Percentiles rank a stretch among this genome's conserved stretches.
phyloP scores from a whole-genome alignment of 2,329 filamentous ascomycete genomes.

The Zalaria obscura region DNA sequence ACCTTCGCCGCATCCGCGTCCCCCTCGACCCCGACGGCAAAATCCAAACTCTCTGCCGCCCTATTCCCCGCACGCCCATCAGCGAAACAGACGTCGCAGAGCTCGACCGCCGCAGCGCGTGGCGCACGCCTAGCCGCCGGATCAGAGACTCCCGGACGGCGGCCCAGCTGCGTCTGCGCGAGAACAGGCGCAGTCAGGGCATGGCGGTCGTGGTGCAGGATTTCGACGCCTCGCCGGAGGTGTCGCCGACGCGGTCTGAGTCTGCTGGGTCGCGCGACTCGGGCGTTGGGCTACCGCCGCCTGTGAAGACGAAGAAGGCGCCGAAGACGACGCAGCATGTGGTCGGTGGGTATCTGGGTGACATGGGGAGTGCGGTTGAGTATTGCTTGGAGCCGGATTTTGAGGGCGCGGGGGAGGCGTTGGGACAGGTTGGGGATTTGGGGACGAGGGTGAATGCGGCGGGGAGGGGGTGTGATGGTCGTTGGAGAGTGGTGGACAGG shows the following conservation, averaged over 20 bases:
- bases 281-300: conserved; percentile 23
- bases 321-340: conserved; percentile 39
- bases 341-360: conserved; percentile 49
- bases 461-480: background rate
- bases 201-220: too few relatives aligned
- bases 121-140: too few relatives aligned
- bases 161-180: too few relatives aligned
- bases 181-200: too few relatives aligned
- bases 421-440: background rate
- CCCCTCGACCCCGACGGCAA: conserved; percentile 52
- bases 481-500: background rate
- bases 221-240: too few relatives aligned
- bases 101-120: too few relatives aligned
- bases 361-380: conserved; percentile 40
- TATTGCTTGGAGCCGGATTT: conserved; percentile 47
- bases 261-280: too few relatives aligned
- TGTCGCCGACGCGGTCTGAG: too few relatives aligned
- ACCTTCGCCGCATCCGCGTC: conserved; percentile 43
- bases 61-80: conserved; percentile 36
- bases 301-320: conserved; percentile 31
- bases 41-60: conserved; percentile 56
- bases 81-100: too few relatives aligned
- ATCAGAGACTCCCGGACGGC: too few relatives aligned
- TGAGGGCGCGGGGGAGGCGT: background rate
- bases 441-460: background rate